These are phyloP conservation scores for Periglandula ipomoeae DNA, from an alignment of 2,329 filamentous ascomycete genomes.

Conservation along the genomic window DNA sequence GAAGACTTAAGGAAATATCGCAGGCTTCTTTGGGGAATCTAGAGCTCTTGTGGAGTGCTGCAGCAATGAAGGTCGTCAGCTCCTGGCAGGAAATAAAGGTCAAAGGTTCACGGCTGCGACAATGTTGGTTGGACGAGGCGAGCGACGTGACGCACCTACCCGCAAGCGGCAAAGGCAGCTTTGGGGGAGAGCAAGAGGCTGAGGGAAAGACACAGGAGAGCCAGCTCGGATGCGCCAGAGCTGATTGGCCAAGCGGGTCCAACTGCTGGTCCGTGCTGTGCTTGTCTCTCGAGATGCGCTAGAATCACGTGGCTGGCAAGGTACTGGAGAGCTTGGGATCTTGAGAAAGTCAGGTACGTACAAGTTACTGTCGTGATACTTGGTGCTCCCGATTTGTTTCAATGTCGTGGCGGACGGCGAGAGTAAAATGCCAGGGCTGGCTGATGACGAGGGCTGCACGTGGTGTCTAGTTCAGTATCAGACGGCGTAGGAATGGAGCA, in stretches of 20 bases:
- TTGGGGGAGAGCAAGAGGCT: neutral
- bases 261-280: neutral
- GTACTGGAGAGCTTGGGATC: no score
- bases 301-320: constrained; percentile 2
- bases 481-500: no score
- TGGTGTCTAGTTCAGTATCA: no score
- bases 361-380: no score
- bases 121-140: neutral
- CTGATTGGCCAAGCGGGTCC: neutral
- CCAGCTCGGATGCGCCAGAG: neutral
- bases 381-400: no score
- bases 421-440: no score
- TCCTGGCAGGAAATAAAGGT: no score
- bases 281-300: neutral
- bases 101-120: neutral
- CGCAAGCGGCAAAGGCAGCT: constrained; percentile 5
- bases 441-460: no score
- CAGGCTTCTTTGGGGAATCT: neutral
- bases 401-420: no score
- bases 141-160: constrained; percentile 7
- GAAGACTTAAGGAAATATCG: neutral
- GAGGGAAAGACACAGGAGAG: neutral
- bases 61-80: neutral
- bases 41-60: neutral
- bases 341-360: no score